These are phyloP conservation scores for Neospermospora avenae DNA, from an alignment of 2,329 filamentous ascomycete genomes.

Conservation along the genomic window DNA sequence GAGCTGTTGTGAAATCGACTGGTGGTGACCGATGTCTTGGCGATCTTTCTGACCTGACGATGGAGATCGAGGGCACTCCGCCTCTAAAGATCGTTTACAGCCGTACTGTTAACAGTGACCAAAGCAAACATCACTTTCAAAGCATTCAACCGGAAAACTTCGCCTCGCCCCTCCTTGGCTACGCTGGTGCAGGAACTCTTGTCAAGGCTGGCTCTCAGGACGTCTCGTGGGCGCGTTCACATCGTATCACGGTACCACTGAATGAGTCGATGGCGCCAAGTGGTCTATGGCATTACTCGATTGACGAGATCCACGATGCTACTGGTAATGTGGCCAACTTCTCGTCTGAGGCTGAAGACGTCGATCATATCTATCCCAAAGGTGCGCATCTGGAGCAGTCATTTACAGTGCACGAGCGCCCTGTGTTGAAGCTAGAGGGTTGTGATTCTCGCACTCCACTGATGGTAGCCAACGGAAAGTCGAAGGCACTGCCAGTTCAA, in stretches of 20 bases:
- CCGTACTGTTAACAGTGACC: slow-evolving; percentile 77
- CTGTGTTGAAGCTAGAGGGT: slow-evolving; percentile 64
- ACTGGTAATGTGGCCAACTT: slow-evolving; percentile 86
- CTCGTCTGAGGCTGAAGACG: slow-evolving; percentile 61
- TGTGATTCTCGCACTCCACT: slow-evolving; percentile 80
- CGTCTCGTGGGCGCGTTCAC: slow-evolving; percentile 75
- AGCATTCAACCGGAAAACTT: slow-evolving; percentile 89
- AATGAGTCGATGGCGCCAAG: slow-evolving; percentile 83
- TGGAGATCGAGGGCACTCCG: slow-evolving; percentile 84
- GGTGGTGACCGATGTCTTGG: slow-evolving; percentile 72
- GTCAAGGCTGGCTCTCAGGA: slow-evolving; percentile 60
- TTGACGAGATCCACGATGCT: slow-evolving; percentile 89
- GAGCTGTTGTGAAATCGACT: slow-evolving; percentile 66
- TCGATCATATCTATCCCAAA: slow-evolving; percentile 56
- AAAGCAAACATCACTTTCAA: slow-evolving; percentile 85
- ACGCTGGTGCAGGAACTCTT: slow-evolving; percentile 54
- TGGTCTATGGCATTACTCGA: slow-evolving; percentile 83
- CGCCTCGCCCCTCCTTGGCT: slow-evolving; percentile 69
- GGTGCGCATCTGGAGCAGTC: slow-evolving; percentile 66
- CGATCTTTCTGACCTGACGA: slow-evolving; percentile 79
- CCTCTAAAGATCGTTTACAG: slow-evolving; percentile 93
- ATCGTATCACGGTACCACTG: slow-evolving; percentile 73
- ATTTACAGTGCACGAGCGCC: slow-evolving; percentile 84
- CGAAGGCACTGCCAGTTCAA: slow-evolving; percentile 65
- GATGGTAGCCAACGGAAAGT: slow-evolving; percentile 74